Percentiles rank a stretch among this genome's conserved stretches.
These are phyloP conservation scores for Rosa persica DNA, from an alignment of 306 rosid species.

Conservation along the genomic window DNA sequence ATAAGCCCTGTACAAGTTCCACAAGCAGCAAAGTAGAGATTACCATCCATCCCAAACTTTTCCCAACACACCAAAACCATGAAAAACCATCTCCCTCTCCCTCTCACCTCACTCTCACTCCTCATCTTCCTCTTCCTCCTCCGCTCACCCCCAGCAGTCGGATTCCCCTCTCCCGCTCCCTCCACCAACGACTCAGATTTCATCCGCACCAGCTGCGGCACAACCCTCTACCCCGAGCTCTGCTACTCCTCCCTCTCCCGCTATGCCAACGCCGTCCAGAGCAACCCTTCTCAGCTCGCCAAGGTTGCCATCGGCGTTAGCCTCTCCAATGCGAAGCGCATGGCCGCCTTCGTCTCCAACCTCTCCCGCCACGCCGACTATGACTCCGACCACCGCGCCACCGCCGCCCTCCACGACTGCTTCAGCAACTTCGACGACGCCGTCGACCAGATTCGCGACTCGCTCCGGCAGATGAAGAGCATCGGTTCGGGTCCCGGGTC, in stretches of 20 bases:
- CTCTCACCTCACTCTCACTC: conserved; percentile 19
- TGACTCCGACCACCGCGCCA: conserved; percentile 40
- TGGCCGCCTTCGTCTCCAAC: conserved; percentile 60
- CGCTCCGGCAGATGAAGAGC: conserved; percentile 82
- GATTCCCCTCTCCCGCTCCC: background rate
- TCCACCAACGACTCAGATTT: conserved; percentile 36
- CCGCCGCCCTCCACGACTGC: conserved; percentile 82
- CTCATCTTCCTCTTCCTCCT: conserved; percentile 19
- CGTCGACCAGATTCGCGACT: conserved; percentile 80
- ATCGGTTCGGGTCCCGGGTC: conserved; percentile 38
- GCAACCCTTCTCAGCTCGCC: conserved; percentile 71
- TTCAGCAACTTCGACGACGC: conserved; percentile 79
- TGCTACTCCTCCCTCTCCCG: conserved; percentile 84
- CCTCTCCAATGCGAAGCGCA: conserved; percentile 50
- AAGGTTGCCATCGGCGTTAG: conserved; percentile 70
- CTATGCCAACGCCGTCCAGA: conserved; percentile 76
- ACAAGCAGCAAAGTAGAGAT: background rate
- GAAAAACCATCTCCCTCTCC: background rate
- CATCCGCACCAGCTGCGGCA: conserved; percentile 75
- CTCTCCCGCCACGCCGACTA: conserved; percentile 62
- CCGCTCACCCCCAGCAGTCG: conserved; percentile 24
- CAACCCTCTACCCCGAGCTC: conserved; percentile 80
- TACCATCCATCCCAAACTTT: background rate
- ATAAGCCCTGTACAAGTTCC: background rate
- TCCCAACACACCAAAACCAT: conserved; percentile 7